Evolutionary conservation across 106 monocot species (phyloP).

Genomic region (Dioscorea dumetorum): DNA sequence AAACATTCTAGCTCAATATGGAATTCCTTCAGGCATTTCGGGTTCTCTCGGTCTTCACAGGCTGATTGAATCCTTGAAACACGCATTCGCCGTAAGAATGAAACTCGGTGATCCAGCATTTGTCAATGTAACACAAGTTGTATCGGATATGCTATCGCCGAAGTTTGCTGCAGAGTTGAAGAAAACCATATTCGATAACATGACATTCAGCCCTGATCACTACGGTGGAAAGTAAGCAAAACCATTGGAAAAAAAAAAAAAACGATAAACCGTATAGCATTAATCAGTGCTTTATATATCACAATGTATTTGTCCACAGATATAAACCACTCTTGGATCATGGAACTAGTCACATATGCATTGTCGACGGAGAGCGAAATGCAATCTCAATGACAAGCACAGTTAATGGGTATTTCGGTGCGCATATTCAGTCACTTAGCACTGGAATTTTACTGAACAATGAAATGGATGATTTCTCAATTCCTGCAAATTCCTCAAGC

Average conservation of each 20-base stretch:
- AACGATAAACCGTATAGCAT: too few relatives aligned
- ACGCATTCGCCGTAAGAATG: slow-evolving; percentile 59
- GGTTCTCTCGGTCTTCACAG: slow-evolving; percentile 70
- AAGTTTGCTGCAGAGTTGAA: slow-evolving; percentile 50
- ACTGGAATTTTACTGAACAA: slow-evolving; percentile 96
- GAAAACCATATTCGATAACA: slow-evolving; percentile 56
- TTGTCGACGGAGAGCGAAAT: slow-evolving; percentile 73
- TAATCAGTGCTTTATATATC: too few relatives aligned
- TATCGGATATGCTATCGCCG: slow-evolving; percentile 62
- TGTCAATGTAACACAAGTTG: slow-evolving; percentile 33
- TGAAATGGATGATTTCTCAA: slow-evolving; percentile 98
- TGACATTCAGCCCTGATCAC: slow-evolving; percentile 47
- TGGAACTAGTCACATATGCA: slow-evolving; percentile 83
- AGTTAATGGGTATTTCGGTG: slow-evolving; percentile 78
- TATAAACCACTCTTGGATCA: slow-evolving; percentile 76
- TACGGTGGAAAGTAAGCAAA: slow-evolving; percentile 63
- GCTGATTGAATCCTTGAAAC: slow-evolving; percentile 71
- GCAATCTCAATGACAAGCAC: slow-evolving; percentile 88
- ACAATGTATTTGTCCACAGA: slow-evolving; percentile 15
- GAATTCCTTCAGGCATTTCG: slow-evolving; percentile 48
- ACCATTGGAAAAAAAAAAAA: too few relatives aligned
- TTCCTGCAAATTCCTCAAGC: slow-evolving; percentile 36
- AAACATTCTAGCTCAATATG: slow-evolving; percentile 60
- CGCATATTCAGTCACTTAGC: slow-evolving; percentile 47
- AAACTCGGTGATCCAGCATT: slow-evolving; percentile 79